These are phyloP conservation scores for Wickerhamomyces sp. DNA, from an alignment of 1,139 yeast genomes.

Conservation along the genomic window DNA sequence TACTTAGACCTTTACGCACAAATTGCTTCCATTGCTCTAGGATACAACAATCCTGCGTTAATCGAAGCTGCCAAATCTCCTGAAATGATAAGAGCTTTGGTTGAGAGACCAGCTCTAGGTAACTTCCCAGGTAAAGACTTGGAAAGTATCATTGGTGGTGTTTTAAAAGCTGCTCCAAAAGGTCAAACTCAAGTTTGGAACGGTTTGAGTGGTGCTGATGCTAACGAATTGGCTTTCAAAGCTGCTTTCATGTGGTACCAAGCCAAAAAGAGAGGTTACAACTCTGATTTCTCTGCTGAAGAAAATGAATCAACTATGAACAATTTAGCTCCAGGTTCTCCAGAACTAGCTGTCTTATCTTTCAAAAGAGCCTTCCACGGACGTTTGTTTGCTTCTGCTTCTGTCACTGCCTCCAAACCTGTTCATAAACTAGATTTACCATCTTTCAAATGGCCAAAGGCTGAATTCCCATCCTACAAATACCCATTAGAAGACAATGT, in stretches of 20 bases:
- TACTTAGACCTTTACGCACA: conserved; percentile 66
- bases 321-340: conserved; percentile 63
- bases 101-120: conserved; percentile 73
- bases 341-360: conserved; percentile 62
- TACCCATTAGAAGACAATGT: conserved; percentile 57
- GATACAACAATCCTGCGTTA: conserved; percentile 72
- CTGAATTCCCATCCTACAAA: conserved; percentile 63
- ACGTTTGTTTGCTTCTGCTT: conserved; percentile 66
- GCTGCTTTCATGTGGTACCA: conserved; percentile 77
- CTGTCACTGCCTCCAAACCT: conserved; percentile 71
- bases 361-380: conserved; percentile 76
- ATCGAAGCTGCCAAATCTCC: conserved; percentile 56
- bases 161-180: conserved; percentile 66
- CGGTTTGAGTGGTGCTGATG: conserved; percentile 69
- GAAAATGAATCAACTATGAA: conserved; percentile 62
- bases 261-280: conserved; percentile 51
- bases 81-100: conserved; percentile 62
- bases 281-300: conserved; percentile 46
- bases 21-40: conserved; percentile 70
- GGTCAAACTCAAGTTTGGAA: conserved; percentile 66
- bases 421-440: conserved; percentile 74
- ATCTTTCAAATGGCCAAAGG: conserved; percentile 73
- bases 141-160: conserved; percentile 44
- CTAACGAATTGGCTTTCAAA: conserved; percentile 72
- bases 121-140: conserved; percentile 64